Percentiles rank a stretch among this genome's conserved stretches.
phyloP scores from a whole-genome alignment of 441 rosid genomes.

The Melastoma candidum region DNA sequence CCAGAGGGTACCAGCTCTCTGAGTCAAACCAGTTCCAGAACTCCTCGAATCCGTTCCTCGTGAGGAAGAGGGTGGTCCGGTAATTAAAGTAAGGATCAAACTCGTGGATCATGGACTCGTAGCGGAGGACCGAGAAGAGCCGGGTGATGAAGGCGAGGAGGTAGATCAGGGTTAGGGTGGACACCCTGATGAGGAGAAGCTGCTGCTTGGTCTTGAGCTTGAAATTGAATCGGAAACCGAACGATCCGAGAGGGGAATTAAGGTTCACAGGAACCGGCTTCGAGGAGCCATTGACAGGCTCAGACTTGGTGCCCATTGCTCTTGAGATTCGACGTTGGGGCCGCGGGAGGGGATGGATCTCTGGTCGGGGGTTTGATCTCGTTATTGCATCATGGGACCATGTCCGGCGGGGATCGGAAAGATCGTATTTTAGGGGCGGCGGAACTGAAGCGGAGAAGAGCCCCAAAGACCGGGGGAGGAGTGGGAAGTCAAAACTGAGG shows the following conservation, averaged over 20 bases:
- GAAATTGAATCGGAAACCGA: conserved; percentile 8
- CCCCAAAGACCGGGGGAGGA: too few relatives aligned
- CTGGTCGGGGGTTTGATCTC: too few relatives aligned
- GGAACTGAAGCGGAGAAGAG: too few relatives aligned
- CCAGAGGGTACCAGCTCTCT: conserved; percentile 96
- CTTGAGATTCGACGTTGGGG: too few relatives aligned
- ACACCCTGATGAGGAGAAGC: conserved; percentile 79
- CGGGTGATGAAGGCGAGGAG: conserved; percentile 78
- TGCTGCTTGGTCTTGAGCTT: conserved; percentile 88
- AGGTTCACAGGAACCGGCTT: background rate
- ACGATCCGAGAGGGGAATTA: background rate
- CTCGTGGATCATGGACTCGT: conserved; percentile 99
- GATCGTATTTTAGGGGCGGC: too few relatives aligned
- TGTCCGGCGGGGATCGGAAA: too few relatives aligned
- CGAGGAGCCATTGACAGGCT: conserved; percentile 5
- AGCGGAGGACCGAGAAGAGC: conserved; percentile 84
- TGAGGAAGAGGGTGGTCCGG: conserved; percentile 85
- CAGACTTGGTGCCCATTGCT: conserved; percentile 5
- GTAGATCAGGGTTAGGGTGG: conserved; percentile 76
- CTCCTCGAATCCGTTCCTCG: conserved; percentile 85
- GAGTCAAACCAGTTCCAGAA: conserved; percentile 99
- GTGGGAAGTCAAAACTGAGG: too few relatives aligned
- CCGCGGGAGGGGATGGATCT: too few relatives aligned
- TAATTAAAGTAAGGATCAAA: conserved; percentile 97
- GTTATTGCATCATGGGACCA: too few relatives aligned